Evolutionary conservation across 1,284 basidiomycete genomes (phyloP).

Genomic region (Papiliotrema laurentii): DNA sequence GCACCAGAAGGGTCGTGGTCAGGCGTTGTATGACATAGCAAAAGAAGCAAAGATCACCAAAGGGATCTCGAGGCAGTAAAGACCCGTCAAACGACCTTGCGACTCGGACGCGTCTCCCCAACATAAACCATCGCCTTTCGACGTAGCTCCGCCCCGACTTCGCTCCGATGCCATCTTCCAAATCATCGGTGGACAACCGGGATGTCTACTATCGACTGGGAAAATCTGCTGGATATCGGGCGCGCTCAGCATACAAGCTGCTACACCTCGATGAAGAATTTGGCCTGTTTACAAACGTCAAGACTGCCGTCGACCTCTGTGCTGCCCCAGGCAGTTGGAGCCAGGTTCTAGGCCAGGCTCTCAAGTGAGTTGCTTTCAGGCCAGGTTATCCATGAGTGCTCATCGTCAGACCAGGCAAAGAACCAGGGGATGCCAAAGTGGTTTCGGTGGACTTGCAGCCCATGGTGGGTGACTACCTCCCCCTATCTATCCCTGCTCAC

Average conservation of each 20-base stretch:
- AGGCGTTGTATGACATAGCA: no score
- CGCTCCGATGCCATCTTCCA: constrained; percentile 41
- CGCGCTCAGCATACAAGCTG: constrained; percentile 56
- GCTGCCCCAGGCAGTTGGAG: constrained; percentile 55
- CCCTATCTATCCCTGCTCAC: not conserved
- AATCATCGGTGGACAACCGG: constrained; percentile 49
- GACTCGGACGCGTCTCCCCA: not conserved
- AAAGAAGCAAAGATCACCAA: not conserved
- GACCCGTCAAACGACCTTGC: not conserved
- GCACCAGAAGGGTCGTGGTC: no score
- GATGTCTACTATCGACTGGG: constrained; percentile 54
- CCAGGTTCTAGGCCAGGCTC: constrained; percentile 39
- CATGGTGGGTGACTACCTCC: constrained; percentile 45
- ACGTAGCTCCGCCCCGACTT: constrained; percentile 29
- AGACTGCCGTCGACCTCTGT: constrained; percentile 55
- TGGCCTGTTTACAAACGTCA: constrained; percentile 49
- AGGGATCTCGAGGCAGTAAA: no score
- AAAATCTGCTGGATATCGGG: constrained; percentile 52
- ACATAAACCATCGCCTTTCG: not conserved
- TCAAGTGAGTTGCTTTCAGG: constrained; percentile 34
- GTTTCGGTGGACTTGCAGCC: constrained; percentile 57
- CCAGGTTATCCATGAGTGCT: not conserved
- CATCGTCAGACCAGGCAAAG: constrained; percentile 10
- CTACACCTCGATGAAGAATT: constrained; percentile 54
- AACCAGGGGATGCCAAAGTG: constrained; percentile 34